Base-by-base conservation (phyloP, 2,329 filamentous ascomycete genomes). In the Xylaria multiplex region DNA sequence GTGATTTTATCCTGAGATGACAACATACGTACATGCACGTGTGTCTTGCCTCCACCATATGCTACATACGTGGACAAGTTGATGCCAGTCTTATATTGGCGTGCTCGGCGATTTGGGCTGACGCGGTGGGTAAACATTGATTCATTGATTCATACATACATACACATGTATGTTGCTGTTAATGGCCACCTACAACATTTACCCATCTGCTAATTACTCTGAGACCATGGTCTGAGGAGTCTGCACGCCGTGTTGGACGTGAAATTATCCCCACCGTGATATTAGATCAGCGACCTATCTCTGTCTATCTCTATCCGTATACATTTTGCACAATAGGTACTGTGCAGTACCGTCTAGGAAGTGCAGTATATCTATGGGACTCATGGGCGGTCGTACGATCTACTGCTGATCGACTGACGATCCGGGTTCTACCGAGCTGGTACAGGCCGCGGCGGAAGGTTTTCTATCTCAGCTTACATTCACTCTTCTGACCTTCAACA, bases 371-470 rank as follows among this genome's bases (percentile, higher is more conserved):
- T 37, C 35, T 37, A 37, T 37, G 11, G 35, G 42, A 53, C 35
- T 60, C 11, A 27, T 40, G 42, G 13, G 42, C 16, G 19, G 46
- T 62, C 59, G 59, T 62, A 65, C 42, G 63, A 65, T 62, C 42
- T n/a, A 22, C 50, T 53, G 11, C 43, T 56, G 45, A 50, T 46
- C 37, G 52, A 40, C 37, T 64, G 57, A 19, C 56, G 32, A 60
- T 49, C 16, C 24, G 30, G 32, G 42, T 48, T n/a, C 27, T 46
- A 27, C 58, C 58, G 50, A 62, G 50, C 32, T 3, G n/a, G 50
- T 42, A 43, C 22, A 37, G 13, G 6, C 19, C 30, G 22, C 32
- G 22, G 24, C 32, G 32, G 48, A 32, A 53, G 24, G 14, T 27
- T 52, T 7, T 19, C 13, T 46, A 46, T 46, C 43, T 22, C 19